phyloP scores from a whole-genome alignment of 2,329 filamentous ascomycete genomes.

The Hypoxylon sp. region DNA sequence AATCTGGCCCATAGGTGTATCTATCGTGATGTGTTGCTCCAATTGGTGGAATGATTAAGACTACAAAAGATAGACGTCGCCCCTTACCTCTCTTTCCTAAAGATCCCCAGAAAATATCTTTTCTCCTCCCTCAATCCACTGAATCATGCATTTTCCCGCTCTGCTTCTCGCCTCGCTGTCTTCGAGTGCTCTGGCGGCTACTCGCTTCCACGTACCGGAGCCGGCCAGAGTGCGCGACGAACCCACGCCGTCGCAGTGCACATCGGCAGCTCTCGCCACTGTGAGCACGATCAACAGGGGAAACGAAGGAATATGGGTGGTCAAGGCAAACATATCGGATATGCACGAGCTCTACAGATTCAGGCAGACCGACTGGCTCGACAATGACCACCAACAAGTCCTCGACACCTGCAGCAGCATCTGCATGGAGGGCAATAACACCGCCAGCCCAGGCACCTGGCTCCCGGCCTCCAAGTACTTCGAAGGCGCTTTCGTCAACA shows the following conservation, averaged over 20 bases:
- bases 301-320: constrained; percentile 33
- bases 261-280: constrained; percentile 31
- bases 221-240: constrained; percentile 28
- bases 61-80: constrained; percentile 23
- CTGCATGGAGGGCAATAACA: constrained; percentile 34
- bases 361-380: constrained; percentile 34
- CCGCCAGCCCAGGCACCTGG: constrained; percentile 31
- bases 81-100: neutral
- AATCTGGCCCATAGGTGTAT: constrained; percentile 10
- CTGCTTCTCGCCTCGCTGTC: constrained; percentile 14
- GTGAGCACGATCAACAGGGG: constrained; percentile 32
- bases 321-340: constrained; percentile 24
- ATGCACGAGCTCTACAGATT: constrained; percentile 32
- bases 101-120: neutral
- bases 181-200: constrained; percentile 15
- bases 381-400: constrained; percentile 29
- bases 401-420: constrained; percentile 32
- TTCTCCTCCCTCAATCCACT: neutral
- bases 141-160: constrained; percentile 16
- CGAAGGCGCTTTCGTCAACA: constrained; percentile 35
- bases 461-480: constrained; percentile 30
- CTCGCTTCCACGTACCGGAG: constrained; percentile 26
- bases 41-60: constrained; percentile 17
- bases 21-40: constrained; percentile 17
- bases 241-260: constrained; percentile 27